These are phyloP conservation scores for Neurospora sp. DNA, from an alignment of 495 filamentous ascomycete genomes.

Conservation along the genomic window DNA sequence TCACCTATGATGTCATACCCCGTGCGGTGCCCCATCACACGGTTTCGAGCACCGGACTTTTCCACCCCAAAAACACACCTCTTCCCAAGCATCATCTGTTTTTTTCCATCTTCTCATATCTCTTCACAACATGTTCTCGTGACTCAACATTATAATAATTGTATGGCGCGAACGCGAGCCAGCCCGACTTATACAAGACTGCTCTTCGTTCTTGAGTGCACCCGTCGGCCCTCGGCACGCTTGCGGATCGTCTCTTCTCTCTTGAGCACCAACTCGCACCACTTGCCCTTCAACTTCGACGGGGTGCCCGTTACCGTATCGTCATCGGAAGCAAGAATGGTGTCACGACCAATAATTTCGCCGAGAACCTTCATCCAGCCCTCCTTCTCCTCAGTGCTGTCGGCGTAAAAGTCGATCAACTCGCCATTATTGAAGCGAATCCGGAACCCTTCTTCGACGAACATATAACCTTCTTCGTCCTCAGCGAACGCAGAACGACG, in stretches of 20 bases:
- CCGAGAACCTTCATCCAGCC: slow-evolving; percentile 89
- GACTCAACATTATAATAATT: neutral
- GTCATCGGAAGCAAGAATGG: slow-evolving; percentile 25
- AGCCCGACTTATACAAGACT: slow-evolving; percentile 30
- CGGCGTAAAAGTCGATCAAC: slow-evolving; percentile 96
- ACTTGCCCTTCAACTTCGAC: slow-evolving; percentile 43
- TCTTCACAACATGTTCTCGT: neutral
- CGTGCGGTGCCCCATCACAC: neutral
- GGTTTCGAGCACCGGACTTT: neutral
- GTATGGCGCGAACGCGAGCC: neutral
- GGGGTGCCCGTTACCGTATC: slow-evolving; percentile 35
- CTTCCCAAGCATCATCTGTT: neutral
- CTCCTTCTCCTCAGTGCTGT: slow-evolving; percentile 73
- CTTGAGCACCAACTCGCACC: slow-evolving; percentile 81
- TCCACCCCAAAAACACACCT: neutral
- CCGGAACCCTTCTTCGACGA: slow-evolving; percentile 97
- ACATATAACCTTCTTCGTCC: slow-evolving; percentile 99
- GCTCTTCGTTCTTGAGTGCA: slow-evolving; percentile 46
- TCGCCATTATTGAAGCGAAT: slow-evolving; percentile 97
- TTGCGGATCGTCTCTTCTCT: slow-evolving; percentile 34
- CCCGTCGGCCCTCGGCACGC: slow-evolving; percentile 27
- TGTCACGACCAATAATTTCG: slow-evolving; percentile 64
- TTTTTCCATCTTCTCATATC: neutral
- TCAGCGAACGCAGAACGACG: slow-evolving; percentile 93
- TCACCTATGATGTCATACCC: neutral